phyloP scores from a whole-genome alignment of 257 asterid species.

The Capsicum chinense region DNA sequence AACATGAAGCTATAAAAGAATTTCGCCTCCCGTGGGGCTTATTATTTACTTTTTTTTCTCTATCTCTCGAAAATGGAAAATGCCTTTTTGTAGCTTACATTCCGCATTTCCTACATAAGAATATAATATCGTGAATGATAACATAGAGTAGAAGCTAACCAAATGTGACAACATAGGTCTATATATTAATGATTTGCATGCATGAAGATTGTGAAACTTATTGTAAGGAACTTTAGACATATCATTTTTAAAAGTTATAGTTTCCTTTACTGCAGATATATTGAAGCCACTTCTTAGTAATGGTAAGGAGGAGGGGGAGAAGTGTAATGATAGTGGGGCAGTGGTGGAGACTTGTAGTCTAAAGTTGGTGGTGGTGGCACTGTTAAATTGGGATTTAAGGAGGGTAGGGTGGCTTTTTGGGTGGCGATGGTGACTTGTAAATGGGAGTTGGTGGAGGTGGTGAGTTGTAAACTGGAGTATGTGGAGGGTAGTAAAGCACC shows the following conservation, averaged over 20 bases:
- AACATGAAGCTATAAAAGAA: conserved; percentile 3
- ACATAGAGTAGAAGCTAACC: background rate
- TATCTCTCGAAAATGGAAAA: background rate
- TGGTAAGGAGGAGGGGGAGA: background rate
- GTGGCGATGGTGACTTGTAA: background rate
- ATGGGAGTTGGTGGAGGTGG: background rate
- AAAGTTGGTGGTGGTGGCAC: background rate
- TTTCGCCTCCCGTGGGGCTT: background rate
- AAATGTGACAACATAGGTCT: background rate
- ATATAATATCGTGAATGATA: background rate
- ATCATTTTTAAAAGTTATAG: background rate
- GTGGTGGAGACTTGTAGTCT: too few species aligned
- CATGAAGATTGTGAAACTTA: background rate
- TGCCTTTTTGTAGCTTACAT: background rate
- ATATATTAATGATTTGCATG: background rate
- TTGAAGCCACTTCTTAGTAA: background rate
- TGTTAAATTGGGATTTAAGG: background rate
- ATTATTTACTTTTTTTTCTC: background rate
- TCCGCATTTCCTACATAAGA: background rate
- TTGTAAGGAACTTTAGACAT: background rate
- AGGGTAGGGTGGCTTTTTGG: background rate
- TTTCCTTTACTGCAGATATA: background rate
- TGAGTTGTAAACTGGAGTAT: background rate
- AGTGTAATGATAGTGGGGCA: background rate
- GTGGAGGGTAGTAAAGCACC: background rate